Base-by-base conservation (phyloP, 2,329 filamentous ascomycete genomes). In the Tolypocladium paradoxum region DNA sequence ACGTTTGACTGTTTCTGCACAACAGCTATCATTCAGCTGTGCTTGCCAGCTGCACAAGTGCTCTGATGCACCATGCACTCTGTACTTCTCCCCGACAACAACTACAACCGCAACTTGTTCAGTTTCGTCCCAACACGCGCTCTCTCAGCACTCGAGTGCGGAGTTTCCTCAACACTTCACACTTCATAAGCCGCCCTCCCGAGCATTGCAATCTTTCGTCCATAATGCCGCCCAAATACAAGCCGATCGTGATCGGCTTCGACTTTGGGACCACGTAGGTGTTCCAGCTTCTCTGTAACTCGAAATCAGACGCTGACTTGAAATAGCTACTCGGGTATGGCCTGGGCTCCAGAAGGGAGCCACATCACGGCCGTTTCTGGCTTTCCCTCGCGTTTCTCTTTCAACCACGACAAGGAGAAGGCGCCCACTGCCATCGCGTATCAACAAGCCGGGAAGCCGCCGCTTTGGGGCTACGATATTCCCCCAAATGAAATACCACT, bases 191-290 rank as follows among this genome's bases (percentile, higher is more conserved):
- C n/a, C n/a, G n/a, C n/a, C n/a, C n/a, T n/a, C n/a, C n/a, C n/a
- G n/a, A n/a, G n/a, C n/a, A n/a, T n/a, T 40, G 37, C 37, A 22
- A 20, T 4, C 37, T 9, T 20, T 38, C 35, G 3, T 33, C 16
- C 36, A 31, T 27, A 9, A 49, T 27, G 50, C 7, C 22, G 6
- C 6, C 43, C 33, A n/a, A 31, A 3, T 14, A 24, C 11, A 33
- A 29, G 9, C 34, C 50, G 16, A 60, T 74, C 2, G 56, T 73
- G 20, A 57, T 75, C 2, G 70, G 73, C 0, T 65, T 77, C 7
- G 74, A 76, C 38, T 76, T 77, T 47, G 74, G 73, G 0, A 77
- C 75, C 0, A 77, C 73, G 61, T 74, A 54, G 54, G 68, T 58
- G 14, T 20, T 2, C 4, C 11, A 12, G 6, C 34, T 35, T 34